Evolutionary conservation across 768 basidiomycete genomes (phyloP).

Genomic region (Pleurotus platypus): DNA sequence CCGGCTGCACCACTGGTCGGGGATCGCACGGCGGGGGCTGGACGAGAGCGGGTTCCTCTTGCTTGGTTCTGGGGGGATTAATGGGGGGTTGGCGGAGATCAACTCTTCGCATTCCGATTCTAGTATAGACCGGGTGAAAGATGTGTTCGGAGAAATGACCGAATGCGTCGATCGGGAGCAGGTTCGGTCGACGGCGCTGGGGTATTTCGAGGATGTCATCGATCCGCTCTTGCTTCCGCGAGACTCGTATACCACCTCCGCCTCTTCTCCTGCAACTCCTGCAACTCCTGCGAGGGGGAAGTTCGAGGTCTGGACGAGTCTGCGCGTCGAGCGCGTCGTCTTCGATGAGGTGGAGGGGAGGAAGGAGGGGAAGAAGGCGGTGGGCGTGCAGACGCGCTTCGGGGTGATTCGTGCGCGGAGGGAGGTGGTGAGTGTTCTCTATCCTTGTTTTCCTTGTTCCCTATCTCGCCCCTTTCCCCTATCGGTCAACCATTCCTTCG

Average conservation of each 20-base stretch:
- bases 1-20: background rate
- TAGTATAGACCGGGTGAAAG: no score
- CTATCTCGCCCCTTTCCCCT: no score
- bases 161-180: background rate
- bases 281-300: background rate
- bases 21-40: background rate
- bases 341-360: background rate
- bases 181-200: background rate
- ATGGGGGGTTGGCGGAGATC: background rate
- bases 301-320: slow-evolving; percentile 4
- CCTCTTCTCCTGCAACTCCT: no score
- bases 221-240: background rate
- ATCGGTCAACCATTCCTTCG: background rate
- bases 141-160: slow-evolving; percentile 1
- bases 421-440: slow-evolving; percentile 1
- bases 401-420: background rate
- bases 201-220: slow-evolving; percentile 1
- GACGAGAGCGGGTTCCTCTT: background rate
- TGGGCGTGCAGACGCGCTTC: slow-evolving; percentile 1
- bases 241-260: no score
- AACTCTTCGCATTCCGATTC: no score
- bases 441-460: background rate
- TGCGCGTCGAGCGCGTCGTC: slow-evolving; percentile 2
- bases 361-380: background rate
- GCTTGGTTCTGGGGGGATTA: background rate